A percentile compares a stretch with the other conserved stretches of the same genome.
These are phyloP conservation scores for Cladorrhinum sp. DNA, from an alignment of 2,329 filamentous ascomycete genomes.

Conservation along the genomic window DNA sequence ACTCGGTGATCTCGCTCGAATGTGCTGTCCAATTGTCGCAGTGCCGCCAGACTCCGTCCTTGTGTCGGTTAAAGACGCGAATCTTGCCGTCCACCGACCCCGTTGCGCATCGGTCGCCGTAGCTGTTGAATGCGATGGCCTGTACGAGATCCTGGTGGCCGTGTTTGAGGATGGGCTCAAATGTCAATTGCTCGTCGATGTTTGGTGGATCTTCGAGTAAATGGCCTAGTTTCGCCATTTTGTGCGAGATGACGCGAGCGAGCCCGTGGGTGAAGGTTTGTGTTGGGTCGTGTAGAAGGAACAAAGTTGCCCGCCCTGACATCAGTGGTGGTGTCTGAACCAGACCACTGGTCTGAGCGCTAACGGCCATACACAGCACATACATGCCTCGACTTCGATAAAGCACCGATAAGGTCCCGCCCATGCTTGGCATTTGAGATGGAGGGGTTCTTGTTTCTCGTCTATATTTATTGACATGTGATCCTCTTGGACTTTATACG, in stretches of 20 bases:
- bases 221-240: conserved; percentile 26
- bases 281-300: not conserved
- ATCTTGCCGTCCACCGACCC: conserved; percentile 91
- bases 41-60: conserved; percentile 72
- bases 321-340: not conserved
- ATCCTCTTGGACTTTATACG: no score
- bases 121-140: conserved; percentile 84
- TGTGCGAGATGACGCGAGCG: not conserved
- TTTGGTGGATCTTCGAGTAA: conserved; percentile 30
- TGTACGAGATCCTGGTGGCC: conserved; percentile 79
- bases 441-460: not conserved
- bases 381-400: not conserved
- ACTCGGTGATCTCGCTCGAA: conserved; percentile 84
- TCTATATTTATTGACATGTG: not conserved
- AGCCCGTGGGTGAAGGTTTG: not conserved
- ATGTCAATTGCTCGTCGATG: conserved; percentile 45
- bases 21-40: conserved; percentile 89
- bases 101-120: conserved; percentile 87
- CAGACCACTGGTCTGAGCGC: not conserved
- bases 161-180: conserved; percentile 64
- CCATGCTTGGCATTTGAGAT: not conserved
- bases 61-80: conserved; percentile 83
- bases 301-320: conserved; percentile 9
- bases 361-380: not conserved
- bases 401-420: not conserved